These are phyloP conservation scores for Puccinia coronata DNA, from an alignment of 1,284 basidiomycete species.

Conservation along the genomic window DNA sequence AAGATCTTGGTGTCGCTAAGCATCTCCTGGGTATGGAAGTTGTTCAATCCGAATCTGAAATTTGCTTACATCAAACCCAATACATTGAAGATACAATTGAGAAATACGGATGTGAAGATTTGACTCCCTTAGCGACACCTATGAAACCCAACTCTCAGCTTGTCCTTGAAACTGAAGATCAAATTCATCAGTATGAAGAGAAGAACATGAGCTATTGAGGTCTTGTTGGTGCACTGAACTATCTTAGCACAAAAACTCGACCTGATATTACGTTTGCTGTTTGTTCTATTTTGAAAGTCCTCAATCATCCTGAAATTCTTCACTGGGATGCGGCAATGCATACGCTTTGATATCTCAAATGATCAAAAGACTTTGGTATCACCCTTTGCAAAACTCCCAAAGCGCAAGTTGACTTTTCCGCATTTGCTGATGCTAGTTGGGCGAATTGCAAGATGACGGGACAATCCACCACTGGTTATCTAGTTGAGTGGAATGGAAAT, in stretches of 20 bases:
- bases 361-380: neutral
- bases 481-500: slow-evolving; percentile 57
- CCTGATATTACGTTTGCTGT: slow-evolving; percentile 6
- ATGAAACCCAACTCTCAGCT: too few relatives aligned
- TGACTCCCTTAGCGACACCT: too few relatives aligned
- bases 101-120: too few relatives aligned
- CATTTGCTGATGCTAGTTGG: slow-evolving; percentile 56
- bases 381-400: too few relatives aligned
- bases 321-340: neutral
- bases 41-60: too few relatives aligned
- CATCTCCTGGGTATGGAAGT: too few relatives aligned
- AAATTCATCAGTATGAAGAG: neutral
- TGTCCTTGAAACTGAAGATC: too few relatives aligned
- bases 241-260: neutral
- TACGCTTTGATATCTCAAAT: neutral
- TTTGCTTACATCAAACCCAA: too few relatives aligned
- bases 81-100: too few relatives aligned
- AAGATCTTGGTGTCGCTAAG: too few relatives aligned
- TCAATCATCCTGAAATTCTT: neutral
- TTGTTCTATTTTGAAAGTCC: neutral
- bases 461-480: slow-evolving; percentile 60
- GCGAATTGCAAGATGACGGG: slow-evolving; percentile 57
- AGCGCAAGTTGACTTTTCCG: neutral
- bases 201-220: neutral
- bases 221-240: neutral